A percentile compares a stretch with the other conserved stretches of the same genome.
phyloP scores from a whole-genome alignment of 306 rosid genomes.

The Cercis canadensis region DNA sequence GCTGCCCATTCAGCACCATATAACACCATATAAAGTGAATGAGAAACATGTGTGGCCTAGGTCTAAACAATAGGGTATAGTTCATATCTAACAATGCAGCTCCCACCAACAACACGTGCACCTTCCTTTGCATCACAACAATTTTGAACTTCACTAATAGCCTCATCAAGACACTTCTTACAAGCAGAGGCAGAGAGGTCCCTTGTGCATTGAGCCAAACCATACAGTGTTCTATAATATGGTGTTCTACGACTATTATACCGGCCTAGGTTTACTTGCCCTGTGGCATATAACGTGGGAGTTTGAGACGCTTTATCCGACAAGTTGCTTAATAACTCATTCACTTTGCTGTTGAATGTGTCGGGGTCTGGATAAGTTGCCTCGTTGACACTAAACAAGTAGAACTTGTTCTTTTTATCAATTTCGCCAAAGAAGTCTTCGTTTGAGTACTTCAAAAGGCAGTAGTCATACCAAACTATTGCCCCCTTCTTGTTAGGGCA shows the following conservation, averaged over 20 bases:
- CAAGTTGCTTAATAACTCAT: constrained; percentile 7
- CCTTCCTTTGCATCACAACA: constrained; percentile 39
- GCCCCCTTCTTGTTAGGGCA: constrained; percentile 27
- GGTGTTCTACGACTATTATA: background rate
- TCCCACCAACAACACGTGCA: constrained; percentile 37
- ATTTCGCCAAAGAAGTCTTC: constrained; percentile 31
- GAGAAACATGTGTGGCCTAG: no score
- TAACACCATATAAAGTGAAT: no score
- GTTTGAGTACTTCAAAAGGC: constrained; percentile 26
- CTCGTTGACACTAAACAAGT: constrained; percentile 7
- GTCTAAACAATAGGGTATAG: no score
- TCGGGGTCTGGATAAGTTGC: background rate
- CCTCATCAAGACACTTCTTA: constrained; percentile 41
- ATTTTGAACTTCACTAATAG: constrained; percentile 22
- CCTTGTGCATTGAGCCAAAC: constrained; percentile 38
- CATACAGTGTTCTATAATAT: background rate
- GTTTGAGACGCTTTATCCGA: constrained; percentile 14
- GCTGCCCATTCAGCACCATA: no score
- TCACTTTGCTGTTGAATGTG: constrained; percentile 10
- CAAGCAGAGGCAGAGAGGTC: constrained; percentile 21
- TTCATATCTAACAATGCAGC: constrained; percentile 43
- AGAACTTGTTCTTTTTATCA: constrained; percentile 36
- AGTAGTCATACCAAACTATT: constrained; percentile 25
- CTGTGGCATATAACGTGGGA: constrained; percentile 22
- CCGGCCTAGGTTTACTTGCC: background rate